Base-by-base conservation (phyloP, 768 basidiomycete species). In the Cyathus striatus region DNA sequence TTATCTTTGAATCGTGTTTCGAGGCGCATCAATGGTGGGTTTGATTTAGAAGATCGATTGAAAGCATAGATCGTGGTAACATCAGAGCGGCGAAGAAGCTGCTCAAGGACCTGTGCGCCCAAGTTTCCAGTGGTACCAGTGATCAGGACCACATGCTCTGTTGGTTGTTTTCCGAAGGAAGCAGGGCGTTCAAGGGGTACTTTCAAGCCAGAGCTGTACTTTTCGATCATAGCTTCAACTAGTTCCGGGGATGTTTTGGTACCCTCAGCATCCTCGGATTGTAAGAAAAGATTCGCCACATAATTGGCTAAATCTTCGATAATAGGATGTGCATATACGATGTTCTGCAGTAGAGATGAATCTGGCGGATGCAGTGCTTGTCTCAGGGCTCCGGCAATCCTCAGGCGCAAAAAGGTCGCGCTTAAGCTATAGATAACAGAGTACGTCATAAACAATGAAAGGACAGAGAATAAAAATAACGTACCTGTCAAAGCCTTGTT, bases 71-170 rank as follows among this genome's bases (percentile, higher is more conserved):
- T 49, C 20, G 44, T 53, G 23, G 52, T 43, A 1, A 64, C 57
- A 1, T 18, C 24, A 1, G 47, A 32, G 3, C 56, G 47, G 14
- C 49, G 32, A 20, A 66, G 45, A 10, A 69, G 54, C 3, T 42
- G 43, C 0, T 57, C 53, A 23, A 72, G 50, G 13, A 68, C 39
- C 38, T 64, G 60, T 2, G 66, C 62, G 13, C 72, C 70, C 1
- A 73, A 57, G 7, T 60, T 62, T 6, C 70, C 72, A 4, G 71
- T 73, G 1, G 69, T 65, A 12, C 72, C 70, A 3, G 72, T 73
- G 24, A 73, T 30, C 27, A 30, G n/a, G 1, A 72, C 61, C 0
- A 62, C 60, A 13, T 35, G 23, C 50, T 51, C 21, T 40, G n/a
- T 42, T 9, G 27, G n/a, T 9, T 30, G 27, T 30, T n/a, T 9